Evolutionary conservation across 768 basidiomycete genomes (phyloP).

Genomic region (Serendipita vermifera): DNA sequence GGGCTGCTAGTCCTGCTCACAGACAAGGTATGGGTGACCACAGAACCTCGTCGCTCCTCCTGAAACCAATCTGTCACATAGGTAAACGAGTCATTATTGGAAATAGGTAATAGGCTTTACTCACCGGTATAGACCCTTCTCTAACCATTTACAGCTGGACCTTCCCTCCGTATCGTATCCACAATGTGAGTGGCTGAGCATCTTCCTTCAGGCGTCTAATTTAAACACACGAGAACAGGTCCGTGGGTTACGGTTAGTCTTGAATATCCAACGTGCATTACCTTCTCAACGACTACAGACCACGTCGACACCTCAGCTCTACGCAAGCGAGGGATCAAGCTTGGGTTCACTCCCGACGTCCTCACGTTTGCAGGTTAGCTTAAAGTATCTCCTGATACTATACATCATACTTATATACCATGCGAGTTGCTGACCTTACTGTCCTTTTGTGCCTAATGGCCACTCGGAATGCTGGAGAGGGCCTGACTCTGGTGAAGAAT

Average conservation of each 20-base stretch:
- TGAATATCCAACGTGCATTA: background rate
- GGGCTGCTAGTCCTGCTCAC: conserved; percentile 50
- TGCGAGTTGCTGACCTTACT: conserved; percentile 74
- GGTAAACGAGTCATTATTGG: conserved; percentile 63
- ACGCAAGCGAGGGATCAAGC: conserved; percentile 44
- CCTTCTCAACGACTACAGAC: conserved; percentile 36
- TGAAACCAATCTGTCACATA: conserved; percentile 22
- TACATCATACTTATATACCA: background rate
- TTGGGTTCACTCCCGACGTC: conserved; percentile 91
- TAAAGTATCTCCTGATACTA: background rate
- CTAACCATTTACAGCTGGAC: conserved; percentile 42
- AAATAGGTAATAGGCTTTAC: conserved; percentile 30
- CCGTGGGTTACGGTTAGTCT: conserved; percentile 66
- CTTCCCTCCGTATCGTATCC: conserved; percentile 65
- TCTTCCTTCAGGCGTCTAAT: background rate
- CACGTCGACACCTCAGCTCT: conserved; percentile 59
- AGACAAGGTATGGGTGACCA: conserved; percentile 43
- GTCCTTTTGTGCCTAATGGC: conserved; percentile 94
- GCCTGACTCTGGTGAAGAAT: conserved; percentile 48
- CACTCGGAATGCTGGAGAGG: conserved; percentile 59
- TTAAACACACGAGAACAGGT: conserved; percentile 19
- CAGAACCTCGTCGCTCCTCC: conserved; percentile 13
- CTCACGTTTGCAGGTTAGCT: conserved; percentile 24
- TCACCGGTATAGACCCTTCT: background rate
- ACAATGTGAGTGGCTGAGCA: conserved; percentile 45